Evolutionary conservation across 495 filamentous ascomycete genomes (phyloP).

Genomic region (Zalerion maritima): DNA sequence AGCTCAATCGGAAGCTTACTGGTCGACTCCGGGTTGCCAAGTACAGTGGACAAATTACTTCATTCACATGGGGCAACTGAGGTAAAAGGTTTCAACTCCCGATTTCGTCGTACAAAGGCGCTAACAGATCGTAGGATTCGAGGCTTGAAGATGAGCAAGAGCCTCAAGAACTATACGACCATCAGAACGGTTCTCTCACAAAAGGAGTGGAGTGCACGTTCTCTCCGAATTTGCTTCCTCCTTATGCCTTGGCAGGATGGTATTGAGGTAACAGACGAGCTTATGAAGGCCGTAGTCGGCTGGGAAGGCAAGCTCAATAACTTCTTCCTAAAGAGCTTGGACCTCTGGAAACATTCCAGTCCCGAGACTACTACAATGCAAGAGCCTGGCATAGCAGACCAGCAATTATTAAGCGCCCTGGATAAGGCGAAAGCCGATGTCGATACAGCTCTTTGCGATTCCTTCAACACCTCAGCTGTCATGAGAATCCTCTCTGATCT

Average conservation of each 20-base stretch:
- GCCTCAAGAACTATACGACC: slow-evolving; percentile 68
- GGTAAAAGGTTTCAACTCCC: background rate
- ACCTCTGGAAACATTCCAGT: slow-evolving; percentile 9
- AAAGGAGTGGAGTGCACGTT: slow-evolving; percentile 45
- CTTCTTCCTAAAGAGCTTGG: slow-evolving; percentile 52
- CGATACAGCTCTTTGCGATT: slow-evolving; percentile 50
- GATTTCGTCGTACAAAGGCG: slow-evolving; percentile 1
- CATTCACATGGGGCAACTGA: slow-evolving; percentile 58
- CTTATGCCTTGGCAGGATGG: slow-evolving; percentile 60
- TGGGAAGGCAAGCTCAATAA: slow-evolving; percentile 64
- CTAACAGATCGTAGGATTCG: slow-evolving; percentile 39
- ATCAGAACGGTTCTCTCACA: slow-evolving; percentile 47
- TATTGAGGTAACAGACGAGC: slow-evolving; percentile 59
- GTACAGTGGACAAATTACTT: slow-evolving; percentile 77
- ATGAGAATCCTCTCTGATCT: slow-evolving; percentile 52
- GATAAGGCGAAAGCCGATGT: slow-evolving; percentile 39
- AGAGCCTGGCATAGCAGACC: slow-evolving; percentile 9
- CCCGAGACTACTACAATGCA: slow-evolving; percentile 4
- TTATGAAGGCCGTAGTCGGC: slow-evolving; percentile 42
- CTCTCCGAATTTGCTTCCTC: slow-evolving; percentile 56
- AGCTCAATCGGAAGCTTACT: slow-evolving; percentile 68
- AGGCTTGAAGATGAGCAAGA: slow-evolving; percentile 70
- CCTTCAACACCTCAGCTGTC: slow-evolving; percentile 55
- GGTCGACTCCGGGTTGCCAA: slow-evolving; percentile 9
- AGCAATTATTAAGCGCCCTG: slow-evolving; percentile 20